Conservation (phyloP, 2,329 filamentous ascomycete species). For the Calycina herbarum region DNA sequence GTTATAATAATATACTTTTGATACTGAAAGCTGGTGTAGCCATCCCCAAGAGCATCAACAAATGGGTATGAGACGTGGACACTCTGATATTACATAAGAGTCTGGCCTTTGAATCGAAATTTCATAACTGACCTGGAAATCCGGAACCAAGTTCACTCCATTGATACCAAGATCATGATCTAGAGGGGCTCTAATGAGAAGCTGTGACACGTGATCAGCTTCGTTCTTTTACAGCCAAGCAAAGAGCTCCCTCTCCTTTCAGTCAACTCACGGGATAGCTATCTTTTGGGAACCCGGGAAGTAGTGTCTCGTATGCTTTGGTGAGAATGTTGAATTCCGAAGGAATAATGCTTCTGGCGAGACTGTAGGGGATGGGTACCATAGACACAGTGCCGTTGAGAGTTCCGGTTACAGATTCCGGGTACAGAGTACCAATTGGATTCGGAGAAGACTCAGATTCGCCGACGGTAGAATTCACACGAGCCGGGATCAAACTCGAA, state of each 20-base stretch:
- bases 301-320: slow-evolving; percentile 46
- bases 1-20: slow-evolving; percentile 48
- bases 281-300: slow-evolving; percentile 50
- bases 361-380: slow-evolving; percentile 49
- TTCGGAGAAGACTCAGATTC: slow-evolving; percentile 42
- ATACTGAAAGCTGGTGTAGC: slow-evolving; percentile 53
- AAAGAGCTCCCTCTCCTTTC: background rate
- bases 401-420: slow-evolving; percentile 50
- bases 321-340: slow-evolving; percentile 51
- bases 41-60: slow-evolving; percentile 52
- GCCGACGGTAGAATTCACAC: background rate
- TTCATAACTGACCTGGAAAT: slow-evolving; percentile 18
- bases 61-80: slow-evolving; percentile 56
- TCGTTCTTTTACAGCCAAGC: background rate
- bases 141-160: slow-evolving; percentile 14
- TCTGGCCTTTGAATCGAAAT: background rate
- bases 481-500: background rate
- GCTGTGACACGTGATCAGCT: slow-evolving; percentile 13
- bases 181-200: slow-evolving; percentile 23
- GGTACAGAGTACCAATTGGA: slow-evolving; percentile 48
- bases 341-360: slow-evolving; percentile 50
- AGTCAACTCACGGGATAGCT: slow-evolving; percentile 50
- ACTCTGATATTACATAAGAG: slow-evolving; percentile 39
- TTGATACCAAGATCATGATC: slow-evolving; percentile 28
- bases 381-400: slow-evolving; percentile 55